A percentile compares a stretch with the other conserved stretches of the same genome.
phyloP scores from a whole-genome alignment of 1,284 basidiomycete genomes.

The Vanrija sp. region DNA sequence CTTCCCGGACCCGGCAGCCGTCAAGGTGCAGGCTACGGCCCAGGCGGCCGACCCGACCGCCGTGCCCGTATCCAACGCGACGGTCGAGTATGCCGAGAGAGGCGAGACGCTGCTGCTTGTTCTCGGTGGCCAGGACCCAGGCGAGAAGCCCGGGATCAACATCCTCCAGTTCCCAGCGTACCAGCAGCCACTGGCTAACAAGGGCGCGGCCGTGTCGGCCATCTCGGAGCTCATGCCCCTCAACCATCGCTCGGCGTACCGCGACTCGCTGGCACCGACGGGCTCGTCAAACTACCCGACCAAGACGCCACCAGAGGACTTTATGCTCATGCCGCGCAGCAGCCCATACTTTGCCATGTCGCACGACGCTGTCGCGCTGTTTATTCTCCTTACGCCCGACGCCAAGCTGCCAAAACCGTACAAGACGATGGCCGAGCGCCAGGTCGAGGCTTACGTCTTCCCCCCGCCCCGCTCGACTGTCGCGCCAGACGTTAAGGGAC shows the following conservation, averaged over 20 bases:
- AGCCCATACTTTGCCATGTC: constrained; percentile 68
- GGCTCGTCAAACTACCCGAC: constrained; percentile 63
- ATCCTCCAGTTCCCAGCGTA: constrained; percentile 69
- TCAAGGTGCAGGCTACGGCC: constrained; percentile 36
- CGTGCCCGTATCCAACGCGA: constrained; percentile 38
- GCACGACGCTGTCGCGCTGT: constrained; percentile 67
- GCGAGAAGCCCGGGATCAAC: constrained; percentile 63
- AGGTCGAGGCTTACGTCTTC: constrained; percentile 50
- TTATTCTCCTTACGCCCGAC: constrained; percentile 50
- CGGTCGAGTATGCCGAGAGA: constrained; percentile 49
- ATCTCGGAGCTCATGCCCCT: constrained; percentile 52
- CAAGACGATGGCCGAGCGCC: constrained; percentile 36
- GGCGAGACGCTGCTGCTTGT: constrained; percentile 70
- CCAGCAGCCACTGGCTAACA: constrained; percentile 51
- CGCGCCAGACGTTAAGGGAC: constrained; percentile 36
- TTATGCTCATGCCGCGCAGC: constrained; percentile 65
- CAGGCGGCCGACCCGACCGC: constrained; percentile 20
- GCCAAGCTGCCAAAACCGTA: constrained; percentile 31
- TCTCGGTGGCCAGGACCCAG: constrained; percentile 65
- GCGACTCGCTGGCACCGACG: constrained; percentile 58
- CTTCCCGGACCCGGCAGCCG: constrained; percentile 55
- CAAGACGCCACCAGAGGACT: constrained; percentile 66
- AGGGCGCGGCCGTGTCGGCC: constrained; percentile 3
- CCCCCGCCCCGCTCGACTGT: constrained; percentile 47
- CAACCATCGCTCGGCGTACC: constrained; percentile 61